A percentile compares a stretch with the other conserved stretches of the same genome.
Evolutionary conservation across 1,284 basidiomycete genomes (phyloP).

Genomic region (Cutaneotrichosporon sp.): DNA sequence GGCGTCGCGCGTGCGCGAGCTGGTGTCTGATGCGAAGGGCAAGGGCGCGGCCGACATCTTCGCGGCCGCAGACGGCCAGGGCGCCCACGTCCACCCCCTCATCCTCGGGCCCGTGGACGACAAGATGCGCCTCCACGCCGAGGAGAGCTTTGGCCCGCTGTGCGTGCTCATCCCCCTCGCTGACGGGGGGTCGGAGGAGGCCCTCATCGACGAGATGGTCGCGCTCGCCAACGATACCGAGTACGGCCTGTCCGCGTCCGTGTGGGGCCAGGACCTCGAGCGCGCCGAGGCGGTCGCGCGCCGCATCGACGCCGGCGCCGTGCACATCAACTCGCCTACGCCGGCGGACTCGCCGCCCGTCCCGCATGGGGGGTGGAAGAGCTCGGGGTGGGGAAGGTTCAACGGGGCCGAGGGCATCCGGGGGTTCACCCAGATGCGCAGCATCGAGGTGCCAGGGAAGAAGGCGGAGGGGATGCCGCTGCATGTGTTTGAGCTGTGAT

Average conservation of each 20-base stretch:
- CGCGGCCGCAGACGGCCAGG: slow-evolving; percentile 27
- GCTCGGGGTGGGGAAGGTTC: slow-evolving; percentile 37
- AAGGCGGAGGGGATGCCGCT: slow-evolving; percentile 16
- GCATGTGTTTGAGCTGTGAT: slow-evolving; percentile 18
- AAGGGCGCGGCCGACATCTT: slow-evolving; percentile 57
- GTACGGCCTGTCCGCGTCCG: slow-evolving; percentile 59
- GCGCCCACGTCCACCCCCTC: slow-evolving; percentile 60
- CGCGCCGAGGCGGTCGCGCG: slow-evolving; percentile 59
- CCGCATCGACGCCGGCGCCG: slow-evolving; percentile 51
- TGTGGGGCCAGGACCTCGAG: slow-evolving; percentile 62
- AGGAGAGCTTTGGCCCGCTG: slow-evolving; percentile 66
- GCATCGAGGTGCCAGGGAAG: slow-evolving; percentile 17
- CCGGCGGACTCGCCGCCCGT: slow-evolving; percentile 20
- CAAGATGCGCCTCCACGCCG: slow-evolving; percentile 61
- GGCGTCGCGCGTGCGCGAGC: slow-evolving; percentile 58
- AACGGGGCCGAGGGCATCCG: slow-evolving; percentile 35
- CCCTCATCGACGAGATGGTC: slow-evolving; percentile 57
- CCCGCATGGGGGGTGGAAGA: slow-evolving; percentile 30
- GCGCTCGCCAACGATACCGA: slow-evolving; percentile 58
- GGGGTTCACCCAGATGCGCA: slow-evolving; percentile 23
- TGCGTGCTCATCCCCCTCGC: slow-evolving; percentile 35
- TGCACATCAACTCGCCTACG: slow-evolving; percentile 28
- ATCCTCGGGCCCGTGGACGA: slow-evolving; percentile 58
- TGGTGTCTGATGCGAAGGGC: slow-evolving; percentile 60
- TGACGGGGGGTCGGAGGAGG: slow-evolving; percentile 16